Percentiles rank a stretch among this genome's conserved stretches.
These are phyloP conservation scores for Ustulina deusta DNA, from an alignment of 2,329 filamentous ascomycete genomes.

Conservation along the genomic window DNA sequence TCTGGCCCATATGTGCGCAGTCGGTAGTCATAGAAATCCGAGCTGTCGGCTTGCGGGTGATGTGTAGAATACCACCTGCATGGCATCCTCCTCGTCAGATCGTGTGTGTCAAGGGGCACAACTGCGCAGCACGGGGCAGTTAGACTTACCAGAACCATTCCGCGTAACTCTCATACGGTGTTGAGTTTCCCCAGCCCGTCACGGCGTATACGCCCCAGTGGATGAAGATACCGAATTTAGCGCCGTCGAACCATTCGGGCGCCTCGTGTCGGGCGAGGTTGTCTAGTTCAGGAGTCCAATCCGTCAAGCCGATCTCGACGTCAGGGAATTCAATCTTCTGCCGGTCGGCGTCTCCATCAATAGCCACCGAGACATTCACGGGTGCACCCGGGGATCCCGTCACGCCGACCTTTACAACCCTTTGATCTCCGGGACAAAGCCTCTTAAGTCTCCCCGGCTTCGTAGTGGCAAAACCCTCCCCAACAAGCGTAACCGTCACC, in stretches of 20 bases:
- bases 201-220: constrained; percentile 70
- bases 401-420: constrained; percentile 54
- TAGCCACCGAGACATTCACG: constrained; percentile 42
- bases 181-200: constrained; percentile 65
- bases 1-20: constrained; percentile 63
- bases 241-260: constrained; percentile 66
- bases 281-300: constrained; percentile 52
- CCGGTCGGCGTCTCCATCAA: constrained; percentile 38
- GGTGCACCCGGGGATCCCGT: constrained; percentile 46
- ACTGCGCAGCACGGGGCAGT: background rate
- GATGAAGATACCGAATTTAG: constrained; percentile 71
- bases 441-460: constrained; percentile 55
- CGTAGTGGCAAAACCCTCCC: constrained; percentile 57
- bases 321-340: constrained; percentile 23
- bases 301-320: constrained; percentile 52
- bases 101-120: background rate
- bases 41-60: constrained; percentile 57
- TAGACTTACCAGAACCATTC: constrained; percentile 64
- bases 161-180: constrained; percentile 56
- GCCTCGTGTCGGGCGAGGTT: constrained; percentile 56
- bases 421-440: constrained; percentile 59
- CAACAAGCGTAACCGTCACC: constrained; percentile 49
- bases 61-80: constrained; percentile 52
- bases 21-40: constrained; percentile 62
- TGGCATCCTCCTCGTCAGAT: constrained; percentile 10